Evolutionary conservation across 2,329 filamentous ascomycete genomes (phyloP).

Genomic region (Emergomyces pasteurianus): DNA sequence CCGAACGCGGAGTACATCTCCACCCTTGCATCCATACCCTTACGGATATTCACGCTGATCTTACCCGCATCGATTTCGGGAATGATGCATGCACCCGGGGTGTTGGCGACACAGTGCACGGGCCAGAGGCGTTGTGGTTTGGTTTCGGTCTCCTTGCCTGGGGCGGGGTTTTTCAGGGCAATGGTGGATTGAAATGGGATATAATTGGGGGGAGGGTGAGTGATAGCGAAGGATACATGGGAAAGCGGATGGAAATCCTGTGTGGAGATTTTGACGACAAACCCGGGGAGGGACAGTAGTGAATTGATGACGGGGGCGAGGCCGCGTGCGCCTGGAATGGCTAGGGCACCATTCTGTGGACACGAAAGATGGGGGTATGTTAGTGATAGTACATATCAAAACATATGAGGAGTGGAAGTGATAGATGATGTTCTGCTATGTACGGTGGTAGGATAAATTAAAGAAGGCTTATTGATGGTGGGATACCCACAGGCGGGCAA

Average conservation of each 20-base stretch:
- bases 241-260: slow-evolving; percentile 76
- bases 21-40: slow-evolving; percentile 60
- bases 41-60: slow-evolving; percentile 59
- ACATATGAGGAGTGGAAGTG: not conserved
- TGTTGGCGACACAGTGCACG: slow-evolving; percentile 70
- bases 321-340: slow-evolving; percentile 60
- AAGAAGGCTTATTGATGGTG: not conserved
- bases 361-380: not conserved
- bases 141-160: slow-evolving; percentile 45
- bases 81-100: slow-evolving; percentile 59
- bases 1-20: slow-evolving; percentile 95
- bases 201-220: slow-evolving; percentile 54
- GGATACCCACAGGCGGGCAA: slow-evolving; percentile 62
- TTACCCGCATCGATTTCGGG: slow-evolving; percentile 52
- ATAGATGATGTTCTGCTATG: not conserved
- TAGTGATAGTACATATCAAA: not conserved
- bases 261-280: slow-evolving; percentile 68
- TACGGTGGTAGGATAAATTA: not conserved
- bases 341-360: slow-evolving; percentile 64
- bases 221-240: slow-evolving; percentile 81
- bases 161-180: slow-evolving; percentile 41
- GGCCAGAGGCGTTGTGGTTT: slow-evolving; percentile 73
- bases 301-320: slow-evolving; percentile 61
- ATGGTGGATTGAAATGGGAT: slow-evolving; percentile 54
- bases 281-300: slow-evolving; percentile 56